Evolutionary conservation across 306 rosid genomes (phyloP).

Genomic region (Trifolium dubium): DNA sequence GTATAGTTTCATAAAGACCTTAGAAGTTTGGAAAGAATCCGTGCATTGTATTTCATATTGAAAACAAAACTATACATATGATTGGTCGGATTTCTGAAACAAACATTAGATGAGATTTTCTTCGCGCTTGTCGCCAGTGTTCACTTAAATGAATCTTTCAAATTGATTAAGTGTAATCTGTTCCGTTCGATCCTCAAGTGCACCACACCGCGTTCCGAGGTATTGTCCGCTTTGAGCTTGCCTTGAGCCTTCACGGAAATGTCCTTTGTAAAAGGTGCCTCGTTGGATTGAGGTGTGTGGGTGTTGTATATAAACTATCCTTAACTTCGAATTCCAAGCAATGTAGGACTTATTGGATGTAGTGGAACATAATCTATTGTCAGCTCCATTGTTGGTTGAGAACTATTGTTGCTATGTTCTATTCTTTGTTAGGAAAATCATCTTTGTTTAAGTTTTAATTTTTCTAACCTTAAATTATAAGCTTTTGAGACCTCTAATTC

Average conservation of each 20-base stretch:
- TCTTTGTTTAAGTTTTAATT: neutral
- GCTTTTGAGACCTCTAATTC: conserved; percentile 14
- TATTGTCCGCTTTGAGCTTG: too few species aligned
- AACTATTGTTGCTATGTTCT: conserved; percentile 14
- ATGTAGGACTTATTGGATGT: too few species aligned
- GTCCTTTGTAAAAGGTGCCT: too few species aligned
- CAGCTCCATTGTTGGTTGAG: neutral
- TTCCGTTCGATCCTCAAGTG: too few species aligned
- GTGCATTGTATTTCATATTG: conserved; percentile 15
- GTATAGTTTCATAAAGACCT: conserved; percentile 18
- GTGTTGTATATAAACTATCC: too few species aligned
- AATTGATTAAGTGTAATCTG: neutral
- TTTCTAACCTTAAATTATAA: conserved; percentile 10
- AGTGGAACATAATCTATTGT: too few species aligned
- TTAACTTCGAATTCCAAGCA: too few species aligned
- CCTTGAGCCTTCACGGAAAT: too few species aligned
- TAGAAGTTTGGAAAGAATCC: conserved; percentile 17
- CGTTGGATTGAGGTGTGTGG: too few species aligned
- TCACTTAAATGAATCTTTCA: conserved; percentile 12
- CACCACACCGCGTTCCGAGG: too few species aligned
- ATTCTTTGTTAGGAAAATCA: conserved; percentile 18
- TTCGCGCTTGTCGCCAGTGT: neutral
- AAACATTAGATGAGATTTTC: conserved; percentile 14
- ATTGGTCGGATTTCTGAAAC: conserved; percentile 12
- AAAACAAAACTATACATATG: neutral